These are phyloP conservation scores for Rhizopogon rudus DNA, from an alignment of 768 basidiomycete genomes.

Conservation along the genomic window DNA sequence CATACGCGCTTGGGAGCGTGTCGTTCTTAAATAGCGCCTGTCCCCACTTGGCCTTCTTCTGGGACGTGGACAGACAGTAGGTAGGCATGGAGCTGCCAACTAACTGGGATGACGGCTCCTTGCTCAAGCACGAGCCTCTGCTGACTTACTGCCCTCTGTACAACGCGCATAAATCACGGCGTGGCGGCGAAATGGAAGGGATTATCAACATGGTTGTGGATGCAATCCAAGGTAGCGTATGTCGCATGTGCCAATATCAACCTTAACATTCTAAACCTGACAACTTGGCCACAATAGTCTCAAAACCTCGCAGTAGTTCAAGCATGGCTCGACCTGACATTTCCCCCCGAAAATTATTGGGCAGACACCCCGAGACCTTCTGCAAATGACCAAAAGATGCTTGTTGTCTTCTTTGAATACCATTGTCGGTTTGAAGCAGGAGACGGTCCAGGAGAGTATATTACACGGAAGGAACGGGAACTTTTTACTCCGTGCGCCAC, in stretches of 20 bases:
- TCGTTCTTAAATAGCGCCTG: too few relatives aligned
- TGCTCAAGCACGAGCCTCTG: slow-evolving; percentile 19
- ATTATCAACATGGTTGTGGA: slow-evolving; percentile 6
- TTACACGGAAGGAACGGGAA: not conserved
- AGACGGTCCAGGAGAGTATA: not conserved
- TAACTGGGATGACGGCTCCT: slow-evolving; percentile 13
- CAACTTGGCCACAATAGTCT: not conserved
- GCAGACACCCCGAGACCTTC: slow-evolving; percentile 1
- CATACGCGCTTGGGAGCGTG: too few relatives aligned
- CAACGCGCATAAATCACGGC: not conserved
- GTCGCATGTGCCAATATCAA: not conserved
- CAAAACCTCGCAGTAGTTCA: slow-evolving; percentile 10
- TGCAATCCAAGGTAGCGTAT: slow-evolving; percentile 8
- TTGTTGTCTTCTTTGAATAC: slow-evolving; percentile 17
- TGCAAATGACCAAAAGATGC: slow-evolving; percentile 1
- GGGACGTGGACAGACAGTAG: too few relatives aligned
- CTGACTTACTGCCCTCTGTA: not conserved
- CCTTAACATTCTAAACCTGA: not conserved
- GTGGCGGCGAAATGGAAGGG: not conserved
- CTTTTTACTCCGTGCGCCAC: not conserved
- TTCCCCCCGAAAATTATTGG: not conserved
- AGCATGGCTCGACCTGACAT: slow-evolving; percentile 13
- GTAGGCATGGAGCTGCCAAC: slow-evolving; percentile 14
- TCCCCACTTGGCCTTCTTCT: too few relatives aligned
- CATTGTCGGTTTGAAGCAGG: not conserved